These are phyloP conservation scores for Kentomonas sorsogonicus DNA, from an alignment of 208 protist species.

Conservation along the genomic window DNA sequence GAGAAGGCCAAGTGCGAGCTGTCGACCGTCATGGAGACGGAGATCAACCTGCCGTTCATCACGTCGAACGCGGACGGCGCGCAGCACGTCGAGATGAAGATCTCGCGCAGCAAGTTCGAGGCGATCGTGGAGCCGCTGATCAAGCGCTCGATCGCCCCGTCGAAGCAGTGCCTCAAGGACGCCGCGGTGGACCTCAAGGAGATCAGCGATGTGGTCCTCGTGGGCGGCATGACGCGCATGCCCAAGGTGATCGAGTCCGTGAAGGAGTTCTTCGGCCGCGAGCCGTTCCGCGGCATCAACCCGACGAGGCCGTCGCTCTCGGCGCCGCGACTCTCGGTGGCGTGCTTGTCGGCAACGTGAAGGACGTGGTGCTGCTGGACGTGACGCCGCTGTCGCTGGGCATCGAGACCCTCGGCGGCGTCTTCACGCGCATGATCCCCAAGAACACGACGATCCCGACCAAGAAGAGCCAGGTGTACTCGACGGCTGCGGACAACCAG, in stretches of 20 bases:
- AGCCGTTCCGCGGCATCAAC: slow-evolving; percentile 97
- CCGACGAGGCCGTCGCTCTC: slow-evolving; percentile 99
- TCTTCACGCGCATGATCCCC: slow-evolving; percentile 97
- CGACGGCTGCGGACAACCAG: slow-evolving; percentile 84
- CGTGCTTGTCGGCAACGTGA: slow-evolving; percentile 89
- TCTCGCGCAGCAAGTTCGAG: slow-evolving; percentile 94
- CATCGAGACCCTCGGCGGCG: slow-evolving; percentile 96
- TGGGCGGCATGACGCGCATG: slow-evolving; percentile 98
- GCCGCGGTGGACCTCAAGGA: slow-evolving; percentile 75
- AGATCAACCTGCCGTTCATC: slow-evolving; percentile 97
- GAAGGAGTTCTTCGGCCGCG: slow-evolving; percentile 90
- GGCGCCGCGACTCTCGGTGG: slow-evolving; percentile 98
- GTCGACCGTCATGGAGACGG: slow-evolving; percentile 84
- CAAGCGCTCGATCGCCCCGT: slow-evolving; percentile 30
- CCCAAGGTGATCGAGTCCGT: slow-evolving; percentile 91
- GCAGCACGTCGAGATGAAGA: slow-evolving; percentile 72
- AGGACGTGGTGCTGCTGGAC: slow-evolving; percentile 96
- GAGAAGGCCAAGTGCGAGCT: slow-evolving; percentile 98
- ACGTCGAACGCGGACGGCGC: slow-evolving; percentile 82
- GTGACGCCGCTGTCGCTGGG: slow-evolving; percentile 98
- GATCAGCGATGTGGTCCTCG: slow-evolving; percentile 96
- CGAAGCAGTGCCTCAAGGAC: slow-evolving; percentile 89
- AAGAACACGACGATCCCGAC: slow-evolving; percentile 99
- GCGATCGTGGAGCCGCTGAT: slow-evolving; percentile 78
- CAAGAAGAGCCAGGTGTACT: slow-evolving; percentile 94